Conservation (phyloP, 1,284 basidiomycete genomes). For the Porodaedalea pini region DNA sequence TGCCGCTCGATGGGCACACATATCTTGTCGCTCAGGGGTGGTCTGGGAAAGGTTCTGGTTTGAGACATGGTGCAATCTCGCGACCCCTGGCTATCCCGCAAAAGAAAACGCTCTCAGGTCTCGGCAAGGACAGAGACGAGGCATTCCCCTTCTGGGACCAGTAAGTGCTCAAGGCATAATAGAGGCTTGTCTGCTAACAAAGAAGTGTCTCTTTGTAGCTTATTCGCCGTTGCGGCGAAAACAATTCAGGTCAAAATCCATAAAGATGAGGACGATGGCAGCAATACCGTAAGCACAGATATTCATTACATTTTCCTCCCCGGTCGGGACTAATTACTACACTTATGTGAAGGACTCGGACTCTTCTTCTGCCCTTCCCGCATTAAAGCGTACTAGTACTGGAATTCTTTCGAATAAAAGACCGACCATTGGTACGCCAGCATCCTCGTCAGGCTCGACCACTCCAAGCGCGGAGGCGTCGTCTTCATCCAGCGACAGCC, state of each 20-base stretch:
- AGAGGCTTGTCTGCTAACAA: conserved; percentile 1
- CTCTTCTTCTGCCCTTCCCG: conserved; percentile 27
- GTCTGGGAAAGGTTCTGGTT: conserved; percentile 76
- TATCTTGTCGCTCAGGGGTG: conserved; percentile 85
- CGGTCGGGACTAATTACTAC: not conserved
- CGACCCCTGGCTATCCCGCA: conserved; percentile 76
- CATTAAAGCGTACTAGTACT: conserved; percentile 60
- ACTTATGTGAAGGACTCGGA: conserved; percentile 28
- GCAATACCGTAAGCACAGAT: conserved; percentile 21
- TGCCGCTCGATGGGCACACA: conserved; percentile 75
- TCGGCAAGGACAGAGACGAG: conserved; percentile 90
- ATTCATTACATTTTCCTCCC: not conserved
- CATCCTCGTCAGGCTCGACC: conserved; percentile 43
- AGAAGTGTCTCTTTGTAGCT: conserved; percentile 39
- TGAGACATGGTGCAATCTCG: conserved; percentile 63
- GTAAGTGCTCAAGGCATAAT: conserved; percentile 44
- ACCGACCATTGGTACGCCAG: conserved; percentile 49
- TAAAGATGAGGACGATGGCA: conserved; percentile 48
- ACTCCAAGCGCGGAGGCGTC: conserved; percentile 31
- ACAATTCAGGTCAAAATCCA: conserved; percentile 69
- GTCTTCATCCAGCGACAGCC: conserved; percentile 26
- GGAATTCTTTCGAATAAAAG: conserved; percentile 75
- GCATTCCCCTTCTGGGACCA: conserved; percentile 97
- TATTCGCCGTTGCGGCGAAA: conserved; percentile 75
- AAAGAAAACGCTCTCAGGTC: conserved; percentile 79